Percentiles rank a stretch among this genome's conserved stretches.
Conservation (phyloP, 352 stramenopile species). For the Phytophthora cajani region DNA sequence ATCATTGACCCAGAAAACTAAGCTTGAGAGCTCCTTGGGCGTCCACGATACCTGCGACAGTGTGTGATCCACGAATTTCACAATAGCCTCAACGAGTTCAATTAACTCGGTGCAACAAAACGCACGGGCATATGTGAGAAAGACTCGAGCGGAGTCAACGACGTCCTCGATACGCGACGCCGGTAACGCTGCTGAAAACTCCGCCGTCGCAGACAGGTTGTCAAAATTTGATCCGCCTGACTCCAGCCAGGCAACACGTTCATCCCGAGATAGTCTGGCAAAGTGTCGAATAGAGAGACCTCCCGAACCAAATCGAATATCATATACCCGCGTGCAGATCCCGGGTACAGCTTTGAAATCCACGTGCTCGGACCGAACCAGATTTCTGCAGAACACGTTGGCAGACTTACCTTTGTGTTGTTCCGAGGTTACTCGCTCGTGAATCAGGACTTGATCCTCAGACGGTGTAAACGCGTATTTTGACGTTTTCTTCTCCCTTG, state of each 20-base stretch:
- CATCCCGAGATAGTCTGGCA: not conserved
- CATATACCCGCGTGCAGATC: too few species aligned
- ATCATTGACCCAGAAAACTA: constrained; percentile 1
- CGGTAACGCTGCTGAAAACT: constrained; percentile 1
- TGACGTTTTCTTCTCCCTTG: not conserved
- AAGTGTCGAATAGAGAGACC: constrained; percentile 7
- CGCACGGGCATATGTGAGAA: constrained; percentile 1
- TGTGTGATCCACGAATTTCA: constrained; percentile 4
- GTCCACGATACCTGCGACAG: constrained; percentile 4
- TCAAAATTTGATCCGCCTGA: constrained; percentile 9
- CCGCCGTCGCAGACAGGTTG: constrained; percentile 15
- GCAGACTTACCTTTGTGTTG: too few species aligned
- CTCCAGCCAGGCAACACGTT: not conserved
- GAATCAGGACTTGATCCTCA: too few species aligned
- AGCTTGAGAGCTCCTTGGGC: constrained; percentile 3
- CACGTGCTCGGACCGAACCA: too few species aligned
- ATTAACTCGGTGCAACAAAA: too few species aligned
- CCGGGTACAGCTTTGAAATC: too few species aligned
- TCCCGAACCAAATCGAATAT: not conserved
- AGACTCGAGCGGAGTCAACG: constrained; percentile 4
- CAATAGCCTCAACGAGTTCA: too few species aligned
- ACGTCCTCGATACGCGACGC: constrained; percentile 5
- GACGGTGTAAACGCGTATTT: not conserved
- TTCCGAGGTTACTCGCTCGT: too few species aligned
- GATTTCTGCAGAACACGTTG: too few species aligned